Evolutionary conservation across 2,329 filamentous ascomycete species (phyloP).

Genomic region (Scopulariopsis brevicaulis): DNA sequence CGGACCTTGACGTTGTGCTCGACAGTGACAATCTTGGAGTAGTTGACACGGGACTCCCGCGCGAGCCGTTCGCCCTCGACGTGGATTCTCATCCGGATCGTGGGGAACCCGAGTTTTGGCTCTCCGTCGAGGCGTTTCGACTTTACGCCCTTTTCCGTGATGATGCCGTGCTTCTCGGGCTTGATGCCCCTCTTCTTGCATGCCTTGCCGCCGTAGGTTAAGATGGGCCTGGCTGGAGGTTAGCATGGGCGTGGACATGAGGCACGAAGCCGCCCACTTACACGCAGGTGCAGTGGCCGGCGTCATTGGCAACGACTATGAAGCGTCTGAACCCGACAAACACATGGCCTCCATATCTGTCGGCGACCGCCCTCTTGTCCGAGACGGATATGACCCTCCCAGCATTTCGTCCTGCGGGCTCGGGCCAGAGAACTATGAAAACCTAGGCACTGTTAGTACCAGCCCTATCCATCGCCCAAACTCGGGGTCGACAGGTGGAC

Average conservation of each 20-base stretch:
- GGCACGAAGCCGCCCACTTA: slow-evolving; percentile 19
- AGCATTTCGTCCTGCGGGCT: slow-evolving; percentile 29
- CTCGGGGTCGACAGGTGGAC: slow-evolving; percentile 6
- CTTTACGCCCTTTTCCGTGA: slow-evolving; percentile 24
- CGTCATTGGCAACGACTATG: slow-evolving; percentile 37
- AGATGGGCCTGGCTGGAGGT: slow-evolving; percentile 32
- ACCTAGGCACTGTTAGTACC: slow-evolving; percentile 22
- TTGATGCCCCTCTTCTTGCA: slow-evolving; percentile 43
- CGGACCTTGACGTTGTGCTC: slow-evolving; percentile 47
- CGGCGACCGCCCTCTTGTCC: slow-evolving; percentile 19
- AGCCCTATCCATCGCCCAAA: not conserved
- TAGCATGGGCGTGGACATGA: not conserved
- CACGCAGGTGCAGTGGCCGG: slow-evolving; percentile 45
- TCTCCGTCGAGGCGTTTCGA: slow-evolving; percentile 26
- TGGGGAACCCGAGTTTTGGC: slow-evolving; percentile 32
- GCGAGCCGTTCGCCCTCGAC: slow-evolving; percentile 31
- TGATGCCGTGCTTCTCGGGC: slow-evolving; percentile 39
- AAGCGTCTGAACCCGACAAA: slow-evolving; percentile 42
- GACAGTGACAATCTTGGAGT: slow-evolving; percentile 42
- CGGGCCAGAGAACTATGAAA: slow-evolving; percentile 44
- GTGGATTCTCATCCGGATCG: slow-evolving; percentile 31
- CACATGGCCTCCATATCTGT: slow-evolving; percentile 24
- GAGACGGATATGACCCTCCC: slow-evolving; percentile 19
- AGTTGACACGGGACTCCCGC: slow-evolving; percentile 43
- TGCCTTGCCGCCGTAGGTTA: slow-evolving; percentile 39